These are phyloP conservation scores for Myxozyma neglecta DNA, from an alignment of 805 yeast species.

Conservation along the genomic window DNA sequence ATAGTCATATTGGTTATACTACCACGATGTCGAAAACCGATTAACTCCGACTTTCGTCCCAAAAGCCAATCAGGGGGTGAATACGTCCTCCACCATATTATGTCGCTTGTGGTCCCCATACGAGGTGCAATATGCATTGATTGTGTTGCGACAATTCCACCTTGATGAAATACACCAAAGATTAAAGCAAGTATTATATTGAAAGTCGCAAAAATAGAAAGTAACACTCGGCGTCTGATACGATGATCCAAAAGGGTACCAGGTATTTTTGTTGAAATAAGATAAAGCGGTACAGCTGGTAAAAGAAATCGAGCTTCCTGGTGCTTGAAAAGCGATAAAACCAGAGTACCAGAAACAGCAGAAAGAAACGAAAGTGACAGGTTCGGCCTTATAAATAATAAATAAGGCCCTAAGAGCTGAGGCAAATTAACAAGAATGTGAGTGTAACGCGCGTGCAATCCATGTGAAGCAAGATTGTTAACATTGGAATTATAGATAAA, in stretches of 20 bases:
- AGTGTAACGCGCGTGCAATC: conserved; percentile 74
- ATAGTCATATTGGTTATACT: conserved; percentile 18
- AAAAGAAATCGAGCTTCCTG: conserved; percentile 88
- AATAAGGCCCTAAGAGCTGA: conserved; percentile 74
- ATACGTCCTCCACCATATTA: conserved; percentile 92
- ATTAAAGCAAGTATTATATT: conserved; percentile 58
- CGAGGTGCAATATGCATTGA: conserved; percentile 33
- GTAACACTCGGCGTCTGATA: background rate
- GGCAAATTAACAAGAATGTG: conserved; percentile 79
- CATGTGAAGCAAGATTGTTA: conserved; percentile 71
- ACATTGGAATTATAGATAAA: conserved; percentile 63
- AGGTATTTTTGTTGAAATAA: conserved; percentile 32
- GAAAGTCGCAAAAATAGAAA: conserved; percentile 59
- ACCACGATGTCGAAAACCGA: conserved; percentile 34
- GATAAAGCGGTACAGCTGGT: conserved; percentile 72
- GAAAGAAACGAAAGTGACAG: conserved; percentile 42
- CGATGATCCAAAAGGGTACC: conserved; percentile 29
- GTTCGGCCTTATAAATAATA: conserved; percentile 47
- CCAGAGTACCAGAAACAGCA: conserved; percentile 57
- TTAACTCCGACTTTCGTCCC: conserved; percentile 34
- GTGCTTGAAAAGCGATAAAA: conserved; percentile 77
- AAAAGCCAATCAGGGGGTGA: conserved; percentile 90
- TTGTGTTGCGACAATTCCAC: conserved; percentile 77
- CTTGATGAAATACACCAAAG: conserved; percentile 86
- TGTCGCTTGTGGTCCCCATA: conserved; percentile 37